Evolutionary conservation across 192 early-diverging fungal genomes (phyloP), one percentile per base, ranked within the genome.

Genomic region (Powellomyces hirtus): DNA sequence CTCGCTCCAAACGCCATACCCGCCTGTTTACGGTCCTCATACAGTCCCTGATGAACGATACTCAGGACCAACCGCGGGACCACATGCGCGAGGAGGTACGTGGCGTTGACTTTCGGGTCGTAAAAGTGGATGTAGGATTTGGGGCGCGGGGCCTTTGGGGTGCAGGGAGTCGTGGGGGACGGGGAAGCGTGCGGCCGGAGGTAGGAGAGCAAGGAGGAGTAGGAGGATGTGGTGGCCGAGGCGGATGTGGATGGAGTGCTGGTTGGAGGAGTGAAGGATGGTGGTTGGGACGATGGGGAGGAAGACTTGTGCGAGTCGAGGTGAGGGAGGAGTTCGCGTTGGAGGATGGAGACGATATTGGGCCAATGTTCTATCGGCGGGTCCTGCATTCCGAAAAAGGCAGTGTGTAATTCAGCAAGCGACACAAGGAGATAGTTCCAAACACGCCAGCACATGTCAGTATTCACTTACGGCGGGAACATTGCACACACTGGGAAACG

Each of bases 341-440:
- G 71, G 38, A 73, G 55, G 33, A 73, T 37, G 5, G 64, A 73
- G 18, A 73, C 49, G 29, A 73, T 60, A 37, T 73, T 73, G 14
- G 71, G 71, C 71, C 71, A 73, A 30, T 73, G 71, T 22, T 66
- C 65, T 4, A 46, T 16, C 1, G 64, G 65, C 5, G 71, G 57
- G 4, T 67, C 71, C 63, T 72, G 40, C 29, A 63, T 27, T 30
- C 4, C 31, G 20, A 61, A 5, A 56, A 30, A 31, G 5, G 27
- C 4, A 56, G 29, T 30, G 3, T 37, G 27, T 5, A 33, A 14
- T 18, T 62, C 24, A 60, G 24, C 51, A 66, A 35, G 34, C n/a
- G 27, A 22, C 36, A n/a, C n/a, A n/a, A n/a, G n/a, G n/a, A n/a
- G n/a, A n/a, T n/a, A n/a, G n/a, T n/a, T n/a, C n/a, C n/a, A n/a